These are phyloP conservation scores for Lumnitzera littorea DNA, from an alignment of 345 rosid species.

Conservation along the genomic window DNA sequence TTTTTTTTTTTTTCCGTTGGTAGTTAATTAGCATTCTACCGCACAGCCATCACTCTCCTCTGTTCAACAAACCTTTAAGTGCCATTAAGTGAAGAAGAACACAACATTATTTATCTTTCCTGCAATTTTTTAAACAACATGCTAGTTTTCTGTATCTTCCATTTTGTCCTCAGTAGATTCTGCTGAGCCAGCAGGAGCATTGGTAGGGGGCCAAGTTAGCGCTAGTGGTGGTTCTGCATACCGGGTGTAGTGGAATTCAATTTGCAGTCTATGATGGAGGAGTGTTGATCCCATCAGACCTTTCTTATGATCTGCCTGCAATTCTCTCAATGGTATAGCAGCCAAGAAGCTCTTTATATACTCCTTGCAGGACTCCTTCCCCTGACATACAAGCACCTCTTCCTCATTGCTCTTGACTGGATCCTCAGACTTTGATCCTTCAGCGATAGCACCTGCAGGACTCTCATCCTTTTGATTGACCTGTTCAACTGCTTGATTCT, in stretches of 20 bases:
- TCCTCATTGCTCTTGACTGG: constrained; percentile 15
- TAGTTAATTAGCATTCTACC: too few species aligned
- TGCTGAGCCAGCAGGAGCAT: constrained; percentile 6
- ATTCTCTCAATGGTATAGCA: constrained; percentile 83
- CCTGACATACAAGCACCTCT: constrained; percentile 49
- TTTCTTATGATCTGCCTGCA: constrained; percentile 79
- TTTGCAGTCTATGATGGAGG: constrained; percentile 79
- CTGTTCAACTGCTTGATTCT: constrained; percentile 19
- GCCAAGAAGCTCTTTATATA: constrained; percentile 94
- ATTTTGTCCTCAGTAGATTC: constrained; percentile 14
- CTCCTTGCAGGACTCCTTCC: constrained; percentile 91
- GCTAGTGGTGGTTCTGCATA: constrained; percentile 15
- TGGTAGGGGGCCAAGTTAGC: constrained; percentile 12
- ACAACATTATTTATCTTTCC: constrained; percentile 1
- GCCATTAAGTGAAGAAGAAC: neutral
- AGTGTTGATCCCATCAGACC: constrained; percentile 66
- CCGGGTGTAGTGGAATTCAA: constrained; percentile 78
- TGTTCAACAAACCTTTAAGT: too few species aligned
- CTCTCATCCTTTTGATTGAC: constrained; percentile 23
- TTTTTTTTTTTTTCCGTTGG: too few species aligned
- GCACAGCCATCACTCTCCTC: too few species aligned
- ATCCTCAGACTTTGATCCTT: constrained; percentile 18
- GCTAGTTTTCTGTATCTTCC: constrained; percentile 9
- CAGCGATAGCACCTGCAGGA: constrained; percentile 12
- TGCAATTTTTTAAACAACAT: neutral